phyloP scores from a whole-genome alignment of 192 early-diverging fungal genomes.

The Coemansia umbellata region DNA sequence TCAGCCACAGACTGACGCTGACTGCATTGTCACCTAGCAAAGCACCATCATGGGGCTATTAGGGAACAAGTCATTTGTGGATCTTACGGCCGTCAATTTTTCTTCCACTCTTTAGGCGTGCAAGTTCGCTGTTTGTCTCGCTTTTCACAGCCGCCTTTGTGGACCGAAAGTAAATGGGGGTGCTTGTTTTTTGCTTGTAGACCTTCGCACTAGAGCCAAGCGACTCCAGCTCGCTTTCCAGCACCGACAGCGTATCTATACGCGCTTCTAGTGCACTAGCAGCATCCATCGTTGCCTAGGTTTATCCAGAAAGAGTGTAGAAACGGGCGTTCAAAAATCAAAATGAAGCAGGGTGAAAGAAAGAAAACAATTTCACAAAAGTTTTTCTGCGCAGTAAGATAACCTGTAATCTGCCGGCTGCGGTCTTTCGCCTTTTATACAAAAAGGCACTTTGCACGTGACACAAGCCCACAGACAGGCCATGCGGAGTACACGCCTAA shows the following conservation, averaged over 20 bases:
- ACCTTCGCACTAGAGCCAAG: constrained; percentile 16
- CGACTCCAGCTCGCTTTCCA: constrained; percentile 29
- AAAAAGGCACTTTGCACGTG: background rate
- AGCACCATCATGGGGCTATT: too few species aligned
- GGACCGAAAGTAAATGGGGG: constrained; percentile 17
- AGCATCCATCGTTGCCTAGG: background rate
- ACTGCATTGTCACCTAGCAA: too few species aligned
- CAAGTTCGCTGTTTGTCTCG: constrained; percentile 6
- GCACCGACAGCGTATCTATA: constrained; percentile 20
- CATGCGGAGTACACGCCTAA: background rate
- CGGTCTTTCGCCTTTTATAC: background rate
- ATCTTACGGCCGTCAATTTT: too few species aligned
- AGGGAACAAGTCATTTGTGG: too few species aligned
- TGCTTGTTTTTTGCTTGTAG: constrained; percentile 17
- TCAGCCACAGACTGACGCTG: too few species aligned
- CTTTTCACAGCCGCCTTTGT: constrained; percentile 4
- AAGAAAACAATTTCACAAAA: background rate
- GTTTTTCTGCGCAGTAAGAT: background rate
- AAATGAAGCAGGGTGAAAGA: background rate
- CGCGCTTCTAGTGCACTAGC: background rate
- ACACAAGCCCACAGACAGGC: background rate
- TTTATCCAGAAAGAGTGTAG: too few species aligned
- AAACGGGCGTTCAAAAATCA: too few species aligned
- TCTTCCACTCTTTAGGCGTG: constrained; percentile 1
- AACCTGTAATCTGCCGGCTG: background rate